A percentile compares a stretch with the other conserved stretches of the same genome.
Evolutionary conservation across 2,329 filamentous ascomycete species (phyloP).

Genomic region (Ophiostoma australiae): DNA sequence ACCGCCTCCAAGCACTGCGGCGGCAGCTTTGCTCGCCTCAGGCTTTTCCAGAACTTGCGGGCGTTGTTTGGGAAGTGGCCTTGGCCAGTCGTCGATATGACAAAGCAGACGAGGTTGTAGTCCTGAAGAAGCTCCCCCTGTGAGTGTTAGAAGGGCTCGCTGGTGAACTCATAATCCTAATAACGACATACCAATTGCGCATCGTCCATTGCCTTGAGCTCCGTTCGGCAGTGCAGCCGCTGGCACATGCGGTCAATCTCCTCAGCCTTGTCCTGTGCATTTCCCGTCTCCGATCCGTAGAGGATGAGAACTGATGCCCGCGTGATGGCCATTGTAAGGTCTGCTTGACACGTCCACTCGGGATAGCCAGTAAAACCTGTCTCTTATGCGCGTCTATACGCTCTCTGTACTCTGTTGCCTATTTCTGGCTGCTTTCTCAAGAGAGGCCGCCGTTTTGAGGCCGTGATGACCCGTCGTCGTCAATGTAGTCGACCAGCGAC

Average conservation of each 20-base stretch:
- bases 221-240: slow-evolving; percentile 71
- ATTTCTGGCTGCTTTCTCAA: neutral
- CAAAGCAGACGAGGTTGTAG: slow-evolving; percentile 64
- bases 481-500: neutral
- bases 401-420: neutral
- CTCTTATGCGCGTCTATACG: neutral
- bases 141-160: neutral
- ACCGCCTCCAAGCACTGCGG: slow-evolving; percentile 63
- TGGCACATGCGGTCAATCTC: slow-evolving; percentile 72
- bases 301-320: slow-evolving; percentile 55
- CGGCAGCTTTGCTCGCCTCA: slow-evolving; percentile 73
- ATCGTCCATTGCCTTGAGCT: slow-evolving; percentile 71
- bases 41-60: slow-evolving; percentile 73
- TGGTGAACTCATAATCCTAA: neutral
- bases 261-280: slow-evolving; percentile 83
- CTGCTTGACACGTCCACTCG: neutral
- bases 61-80: slow-evolving; percentile 87
- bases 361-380: neutral
- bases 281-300: slow-evolving; percentile 94
- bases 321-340: slow-evolving; percentile 2
- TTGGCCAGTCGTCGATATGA: slow-evolving; percentile 88
- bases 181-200: slow-evolving; percentile 62
- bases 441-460: neutral
- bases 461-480: neutral
- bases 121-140: slow-evolving; percentile 45